Conservation (phyloP, 768 basidiomycete species). For the Suillus fuscotomentosus region DNA sequence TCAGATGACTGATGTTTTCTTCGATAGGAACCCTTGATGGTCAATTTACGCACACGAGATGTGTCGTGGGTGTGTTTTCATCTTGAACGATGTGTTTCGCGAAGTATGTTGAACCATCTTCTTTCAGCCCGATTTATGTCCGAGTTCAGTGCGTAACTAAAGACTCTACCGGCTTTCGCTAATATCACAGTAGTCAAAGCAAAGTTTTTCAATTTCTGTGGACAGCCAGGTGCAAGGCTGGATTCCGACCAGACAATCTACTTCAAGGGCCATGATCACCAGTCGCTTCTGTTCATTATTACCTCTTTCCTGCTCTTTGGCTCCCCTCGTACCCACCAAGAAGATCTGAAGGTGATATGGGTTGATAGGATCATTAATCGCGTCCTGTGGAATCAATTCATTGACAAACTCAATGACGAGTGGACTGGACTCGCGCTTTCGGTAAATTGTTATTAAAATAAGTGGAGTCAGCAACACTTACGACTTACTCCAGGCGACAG, state of each 20-base stretch:
- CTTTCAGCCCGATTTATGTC: constrained; percentile 42
- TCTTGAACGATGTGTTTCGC: background rate
- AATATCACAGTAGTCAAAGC: constrained; percentile 18
- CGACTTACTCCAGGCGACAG: constrained; percentile 37
- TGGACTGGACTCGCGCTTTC: constrained; percentile 49
- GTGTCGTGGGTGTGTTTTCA: background rate
- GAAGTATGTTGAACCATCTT: background rate
- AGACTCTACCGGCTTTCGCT: background rate
- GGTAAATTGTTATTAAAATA: constrained; percentile 28
- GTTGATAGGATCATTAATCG: constrained; percentile 41
- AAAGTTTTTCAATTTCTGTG: constrained; percentile 36
- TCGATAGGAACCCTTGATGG: background rate
- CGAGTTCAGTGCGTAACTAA: constrained; percentile 33
- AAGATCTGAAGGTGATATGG: constrained; percentile 40
- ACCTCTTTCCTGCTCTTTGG: constrained; percentile 42
- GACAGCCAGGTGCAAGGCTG: constrained; percentile 36
- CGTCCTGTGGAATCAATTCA: constrained; percentile 38
- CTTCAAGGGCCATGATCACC: background rate
- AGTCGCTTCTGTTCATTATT: constrained; percentile 33
- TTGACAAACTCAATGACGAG: constrained; percentile 41
- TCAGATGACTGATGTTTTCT: background rate
- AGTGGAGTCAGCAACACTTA: background rate
- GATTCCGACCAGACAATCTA: constrained; percentile 25
- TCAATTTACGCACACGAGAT: background rate
- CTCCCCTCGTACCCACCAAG: constrained; percentile 43